These are phyloP conservation scores for Hydrangea macrophylla DNA, from an alignment of 148 eudicot genomes.

Conservation along the genomic window DNA sequence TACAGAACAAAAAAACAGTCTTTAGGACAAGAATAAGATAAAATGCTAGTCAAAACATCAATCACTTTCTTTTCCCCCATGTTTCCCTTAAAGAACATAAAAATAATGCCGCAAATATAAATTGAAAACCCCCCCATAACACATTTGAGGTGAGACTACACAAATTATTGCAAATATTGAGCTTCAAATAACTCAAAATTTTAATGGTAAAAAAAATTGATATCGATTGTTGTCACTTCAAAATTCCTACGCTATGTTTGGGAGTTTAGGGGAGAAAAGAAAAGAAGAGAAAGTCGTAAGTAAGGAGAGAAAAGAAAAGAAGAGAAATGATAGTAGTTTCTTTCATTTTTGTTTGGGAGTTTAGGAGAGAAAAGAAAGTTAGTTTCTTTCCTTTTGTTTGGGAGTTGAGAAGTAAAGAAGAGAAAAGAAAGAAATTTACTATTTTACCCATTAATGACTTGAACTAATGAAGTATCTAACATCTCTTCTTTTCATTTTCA, in stretches of 20 bases:
- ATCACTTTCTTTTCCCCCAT: not conserved
- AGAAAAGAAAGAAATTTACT: too few relatives aligned
- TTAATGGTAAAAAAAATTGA: not conserved
- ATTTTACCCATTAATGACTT: too few relatives aligned
- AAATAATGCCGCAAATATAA: not conserved
- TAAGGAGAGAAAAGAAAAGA: too few relatives aligned
- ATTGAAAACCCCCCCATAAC: not conserved
- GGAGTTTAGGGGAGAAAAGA: not conserved
- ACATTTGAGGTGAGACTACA: not conserved
- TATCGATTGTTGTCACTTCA: not conserved
- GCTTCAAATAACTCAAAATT: not conserved
- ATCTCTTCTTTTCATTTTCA: too few relatives aligned
- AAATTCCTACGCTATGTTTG: not conserved
- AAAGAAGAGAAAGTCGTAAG: not conserved
- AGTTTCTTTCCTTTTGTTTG: too few relatives aligned
- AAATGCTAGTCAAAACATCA: too few relatives aligned
- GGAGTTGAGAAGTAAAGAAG: too few relatives aligned
- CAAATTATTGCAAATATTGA: not conserved
- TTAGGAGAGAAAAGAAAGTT: too few relatives aligned
- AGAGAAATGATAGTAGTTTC: too few relatives aligned
- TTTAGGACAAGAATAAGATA: not conserved
- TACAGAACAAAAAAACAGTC: conserved; percentile 14
- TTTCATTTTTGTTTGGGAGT: too few relatives aligned
- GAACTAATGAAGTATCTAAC: too few relatives aligned
- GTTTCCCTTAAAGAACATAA: not conserved